phyloP scores from a whole-genome alignment of 305 asterid species.

The Fraxinus latifolia region DNA sequence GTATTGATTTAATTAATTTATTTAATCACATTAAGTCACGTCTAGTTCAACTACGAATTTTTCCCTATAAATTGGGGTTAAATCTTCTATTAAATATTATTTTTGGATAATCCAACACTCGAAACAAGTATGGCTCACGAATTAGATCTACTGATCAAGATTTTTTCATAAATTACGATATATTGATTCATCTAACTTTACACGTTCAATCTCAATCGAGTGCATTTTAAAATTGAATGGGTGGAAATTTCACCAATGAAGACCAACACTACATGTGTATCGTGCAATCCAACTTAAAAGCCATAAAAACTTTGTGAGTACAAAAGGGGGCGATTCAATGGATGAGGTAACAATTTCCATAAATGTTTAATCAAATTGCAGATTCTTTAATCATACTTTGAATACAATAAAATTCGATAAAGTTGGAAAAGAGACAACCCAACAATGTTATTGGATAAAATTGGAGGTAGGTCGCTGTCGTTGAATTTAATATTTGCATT shows the following conservation, averaged over 20 bases:
- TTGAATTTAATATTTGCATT: slow-evolving; percentile 18
- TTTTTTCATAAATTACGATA: neutral
- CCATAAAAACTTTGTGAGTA: neutral
- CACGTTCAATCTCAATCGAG: neutral
- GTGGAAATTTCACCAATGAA: neutral
- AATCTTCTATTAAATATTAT: neutral
- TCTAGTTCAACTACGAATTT: neutral
- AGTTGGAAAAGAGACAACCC: slow-evolving; percentile 35
- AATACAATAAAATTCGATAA: neutral
- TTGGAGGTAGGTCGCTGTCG: slow-evolving; percentile 30
- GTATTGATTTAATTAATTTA: too few species aligned
- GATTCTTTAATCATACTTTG: slow-evolving; percentile 8
- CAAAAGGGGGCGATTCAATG: slow-evolving; percentile 2
- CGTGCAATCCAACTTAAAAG: neutral
- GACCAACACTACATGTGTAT: neutral
- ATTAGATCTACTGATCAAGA: neutral
- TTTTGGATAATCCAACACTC: neutral
- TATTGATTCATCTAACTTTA: neutral
- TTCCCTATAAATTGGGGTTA: neutral
- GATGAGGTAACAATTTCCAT: slow-evolving; percentile 8
- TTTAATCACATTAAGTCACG: neutral
- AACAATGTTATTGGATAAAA: slow-evolving; percentile 37
- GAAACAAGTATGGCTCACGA: neutral
- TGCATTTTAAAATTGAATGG: neutral
- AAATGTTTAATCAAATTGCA: slow-evolving; percentile 20